Conservation (phyloP, 2,329 filamentous ascomycete species). For the Lasiodiplodia gonubiensis region DNA sequence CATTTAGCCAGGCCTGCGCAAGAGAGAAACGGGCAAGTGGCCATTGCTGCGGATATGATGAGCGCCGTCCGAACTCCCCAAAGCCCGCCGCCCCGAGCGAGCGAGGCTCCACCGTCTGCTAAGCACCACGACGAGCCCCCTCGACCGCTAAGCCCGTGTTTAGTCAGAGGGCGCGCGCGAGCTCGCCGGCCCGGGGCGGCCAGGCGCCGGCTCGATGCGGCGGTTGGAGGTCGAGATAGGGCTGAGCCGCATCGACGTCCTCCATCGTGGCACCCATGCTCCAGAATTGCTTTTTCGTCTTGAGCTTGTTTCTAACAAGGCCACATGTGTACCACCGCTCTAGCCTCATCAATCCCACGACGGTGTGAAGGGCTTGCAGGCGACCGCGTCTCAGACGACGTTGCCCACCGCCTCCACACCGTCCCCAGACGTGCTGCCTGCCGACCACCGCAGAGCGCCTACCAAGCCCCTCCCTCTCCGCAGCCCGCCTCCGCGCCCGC, state of each 20-base stretch:
- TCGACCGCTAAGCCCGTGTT: background rate
- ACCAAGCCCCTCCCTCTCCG: background rate
- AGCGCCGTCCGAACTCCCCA: background rate
- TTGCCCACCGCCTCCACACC: constrained; percentile 18
- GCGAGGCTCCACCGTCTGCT: constrained; percentile 10
- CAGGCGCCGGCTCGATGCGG: constrained; percentile 11
- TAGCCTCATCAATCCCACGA: constrained; percentile 6
- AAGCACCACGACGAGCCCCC: background rate
- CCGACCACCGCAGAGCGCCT: background rate
- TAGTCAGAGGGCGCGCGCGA: constrained; percentile 10
- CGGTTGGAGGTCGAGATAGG: constrained; percentile 12
- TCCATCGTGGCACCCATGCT: constrained; percentile 27
- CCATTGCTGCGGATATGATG: constrained; percentile 17
- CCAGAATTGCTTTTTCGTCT: constrained; percentile 26
- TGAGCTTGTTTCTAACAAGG: constrained; percentile 22
- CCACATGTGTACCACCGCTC: constrained; percentile 4
- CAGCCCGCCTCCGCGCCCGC: background rate
- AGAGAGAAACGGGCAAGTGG: constrained; percentile 20
- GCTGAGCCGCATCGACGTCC: constrained; percentile 28
- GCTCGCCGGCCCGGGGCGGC: background rate
- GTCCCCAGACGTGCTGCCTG: constrained; percentile 15
- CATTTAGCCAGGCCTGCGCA: constrained; percentile 26
- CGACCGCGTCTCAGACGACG: background rate
- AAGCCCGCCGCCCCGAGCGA: background rate
- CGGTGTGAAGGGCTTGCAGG: constrained; percentile 19